These are phyloP conservation scores for Microdochium bolleyi DNA, from an alignment of 2,329 filamentous ascomycete species.

Conservation along the genomic window DNA sequence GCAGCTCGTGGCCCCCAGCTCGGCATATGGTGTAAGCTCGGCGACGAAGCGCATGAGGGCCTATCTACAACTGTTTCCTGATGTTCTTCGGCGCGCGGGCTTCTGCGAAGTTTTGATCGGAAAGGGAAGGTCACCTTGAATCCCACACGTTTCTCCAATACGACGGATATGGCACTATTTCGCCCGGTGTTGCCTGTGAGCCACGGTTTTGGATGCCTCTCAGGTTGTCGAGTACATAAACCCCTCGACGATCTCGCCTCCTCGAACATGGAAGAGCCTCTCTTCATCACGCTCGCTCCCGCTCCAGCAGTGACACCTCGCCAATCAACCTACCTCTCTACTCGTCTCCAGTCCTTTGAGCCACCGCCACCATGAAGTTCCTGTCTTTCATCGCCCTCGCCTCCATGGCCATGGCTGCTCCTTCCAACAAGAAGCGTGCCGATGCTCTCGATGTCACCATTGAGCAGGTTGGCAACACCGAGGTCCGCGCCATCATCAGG, in stretches of 20 bases:
- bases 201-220: too few species aligned
- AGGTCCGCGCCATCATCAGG: slow-evolving; percentile 43
- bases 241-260: not conserved
- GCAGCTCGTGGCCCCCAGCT: too few species aligned
- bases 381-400: slow-evolving; percentile 2
- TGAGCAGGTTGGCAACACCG: slow-evolving; percentile 40
- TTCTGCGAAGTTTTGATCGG: too few species aligned
- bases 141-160: too few species aligned
- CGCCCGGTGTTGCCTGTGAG: too few species aligned
- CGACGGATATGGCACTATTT: too few species aligned
- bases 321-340: not conserved
- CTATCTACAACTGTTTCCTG: too few species aligned
- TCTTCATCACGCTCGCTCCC: not conserved
- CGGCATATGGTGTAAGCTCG: too few species aligned
- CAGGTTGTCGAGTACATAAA: too few species aligned
- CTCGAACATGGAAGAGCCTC: not conserved
- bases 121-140: too few species aligned
- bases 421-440: slow-evolving; percentile 2
- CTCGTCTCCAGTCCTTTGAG: not conserved
- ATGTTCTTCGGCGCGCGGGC: too few species aligned
- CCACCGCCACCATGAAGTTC: slow-evolving; percentile 11
- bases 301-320: not conserved
- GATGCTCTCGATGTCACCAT: slow-evolving; percentile 34
- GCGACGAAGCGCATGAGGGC: too few species aligned
- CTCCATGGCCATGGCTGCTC: slow-evolving; percentile 1